These are phyloP conservation scores for Geranium incanum DNA, from an alignment of 441 rosid species.

Conservation along the genomic window DNA sequence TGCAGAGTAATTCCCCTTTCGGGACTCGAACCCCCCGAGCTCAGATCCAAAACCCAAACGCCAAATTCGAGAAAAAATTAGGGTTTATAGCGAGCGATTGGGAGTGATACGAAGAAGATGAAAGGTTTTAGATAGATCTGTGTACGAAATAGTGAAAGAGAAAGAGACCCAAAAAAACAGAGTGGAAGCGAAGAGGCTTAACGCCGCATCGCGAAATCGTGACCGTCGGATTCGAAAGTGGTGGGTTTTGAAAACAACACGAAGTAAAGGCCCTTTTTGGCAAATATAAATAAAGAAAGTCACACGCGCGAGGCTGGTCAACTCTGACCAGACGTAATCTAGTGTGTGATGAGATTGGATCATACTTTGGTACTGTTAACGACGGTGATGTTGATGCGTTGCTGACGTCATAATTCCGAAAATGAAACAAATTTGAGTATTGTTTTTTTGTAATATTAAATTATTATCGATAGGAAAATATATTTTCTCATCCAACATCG, in stretches of 20 bases:
- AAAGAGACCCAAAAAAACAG: neutral
- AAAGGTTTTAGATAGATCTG: constrained; percentile 6
- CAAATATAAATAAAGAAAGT: neutral
- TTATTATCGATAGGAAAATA: too few relatives aligned
- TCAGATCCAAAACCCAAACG: neutral
- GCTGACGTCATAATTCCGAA: too few relatives aligned
- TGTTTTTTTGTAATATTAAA: too few relatives aligned
- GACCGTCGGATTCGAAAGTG: neutral
- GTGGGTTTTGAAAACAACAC: neutral
- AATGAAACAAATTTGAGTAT: too few relatives aligned
- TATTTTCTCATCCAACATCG: too few relatives aligned
- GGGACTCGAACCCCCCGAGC: neutral
- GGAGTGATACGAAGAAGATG: neutral
- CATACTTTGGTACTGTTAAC: neutral
- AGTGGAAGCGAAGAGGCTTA: constrained; percentile 1
- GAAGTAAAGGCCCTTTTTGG: neutral
- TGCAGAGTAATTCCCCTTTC: neutral
- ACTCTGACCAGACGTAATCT: neutral
- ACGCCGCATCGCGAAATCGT: neutral
- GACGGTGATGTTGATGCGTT: neutral
- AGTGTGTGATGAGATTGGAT: neutral
- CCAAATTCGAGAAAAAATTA: neutral
- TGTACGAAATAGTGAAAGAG: neutral
- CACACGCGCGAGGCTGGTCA: neutral
- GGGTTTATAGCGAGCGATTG: constrained; percentile 4